phyloP scores from a whole-genome alignment of 2,329 filamentous ascomycete genomes.

The Sphaerulina populicola region DNA sequence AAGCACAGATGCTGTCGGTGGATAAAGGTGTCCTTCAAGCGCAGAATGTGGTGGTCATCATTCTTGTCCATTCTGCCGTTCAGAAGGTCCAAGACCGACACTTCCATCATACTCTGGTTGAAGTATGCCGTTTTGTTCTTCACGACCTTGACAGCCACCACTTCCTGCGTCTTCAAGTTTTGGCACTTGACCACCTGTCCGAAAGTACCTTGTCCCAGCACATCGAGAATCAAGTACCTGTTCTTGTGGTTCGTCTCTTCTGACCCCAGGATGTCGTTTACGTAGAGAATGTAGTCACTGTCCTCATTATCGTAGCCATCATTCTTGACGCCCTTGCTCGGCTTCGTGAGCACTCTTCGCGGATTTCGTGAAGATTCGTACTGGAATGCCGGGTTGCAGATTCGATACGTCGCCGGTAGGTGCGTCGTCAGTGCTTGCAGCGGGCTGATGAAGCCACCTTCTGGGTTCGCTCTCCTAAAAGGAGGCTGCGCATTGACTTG shows the following conservation, averaged over 20 bases:
- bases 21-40: constrained; percentile 96
- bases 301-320: constrained; percentile 99
- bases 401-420: constrained; percentile 88
- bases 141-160: constrained; percentile 97
- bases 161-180: constrained; percentile 95
- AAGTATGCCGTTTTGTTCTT: constrained; percentile 99
- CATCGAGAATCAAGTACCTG: constrained; percentile 92
- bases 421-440: constrained; percentile 92
- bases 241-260: constrained; percentile 99
- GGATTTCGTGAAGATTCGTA: constrained; percentile 98
- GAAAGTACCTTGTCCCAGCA: constrained; percentile 93
- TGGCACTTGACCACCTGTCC: constrained; percentile 99
- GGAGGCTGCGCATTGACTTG: constrained; percentile 80
- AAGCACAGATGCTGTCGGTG: constrained; percentile 93
- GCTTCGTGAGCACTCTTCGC: constrained; percentile 89
- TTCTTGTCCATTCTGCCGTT: constrained; percentile 99
- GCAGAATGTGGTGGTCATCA: constrained; percentile 90
- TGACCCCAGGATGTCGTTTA: constrained; percentile 95
- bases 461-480: constrained; percentile 87
- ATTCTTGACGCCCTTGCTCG: constrained; percentile 96
- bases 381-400: constrained; percentile 96
- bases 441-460: constrained; percentile 96
- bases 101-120: constrained; percentile 99
- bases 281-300: constrained; percentile 97
- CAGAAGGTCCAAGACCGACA: constrained; percentile 89